Percentiles rank a stretch among this genome's conserved stretches.
Conservation (phyloP, 1,139 yeast genomes). For the Arxiozyma slooffiae region DNA sequence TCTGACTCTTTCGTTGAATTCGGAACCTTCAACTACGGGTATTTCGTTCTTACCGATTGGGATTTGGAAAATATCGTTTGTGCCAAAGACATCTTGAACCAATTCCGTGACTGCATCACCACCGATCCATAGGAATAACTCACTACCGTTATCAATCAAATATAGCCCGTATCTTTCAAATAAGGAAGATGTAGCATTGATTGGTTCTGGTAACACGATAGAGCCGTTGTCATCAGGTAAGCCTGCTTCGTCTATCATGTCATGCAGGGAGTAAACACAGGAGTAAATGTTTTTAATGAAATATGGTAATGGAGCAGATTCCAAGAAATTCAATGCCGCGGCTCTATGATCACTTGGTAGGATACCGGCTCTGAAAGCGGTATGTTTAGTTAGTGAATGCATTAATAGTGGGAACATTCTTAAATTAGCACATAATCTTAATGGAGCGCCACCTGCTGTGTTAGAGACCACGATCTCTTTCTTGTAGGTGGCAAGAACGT, state of each 20-base stretch:
- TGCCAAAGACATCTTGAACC: slow-evolving; percentile 81
- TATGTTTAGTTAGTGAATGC: slow-evolving; percentile 74
- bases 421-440: slow-evolving; percentile 31
- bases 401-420: slow-evolving; percentile 85
- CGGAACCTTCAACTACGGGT: slow-evolving; percentile 69
- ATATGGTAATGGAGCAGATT: slow-evolving; percentile 72
- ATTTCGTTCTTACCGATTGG: slow-evolving; percentile 81
- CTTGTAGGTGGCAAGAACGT: slow-evolving; percentile 71
- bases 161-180: slow-evolving; percentile 87
- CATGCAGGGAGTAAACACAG: slow-evolving; percentile 78
- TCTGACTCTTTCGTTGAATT: slow-evolving; percentile 74
- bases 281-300: slow-evolving; percentile 82
- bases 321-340: slow-evolving; percentile 74
- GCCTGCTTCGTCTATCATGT: slow-evolving; percentile 89
- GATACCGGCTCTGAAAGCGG: slow-evolving; percentile 74
- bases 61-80: slow-evolving; percentile 54
- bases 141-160: slow-evolving; percentile 82
- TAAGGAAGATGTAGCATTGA: slow-evolving; percentile 67
- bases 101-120: slow-evolving; percentile 93
- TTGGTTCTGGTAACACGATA: slow-evolving; percentile 74
- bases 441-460: slow-evolving; percentile 64
- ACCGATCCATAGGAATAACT: slow-evolving; percentile 86
- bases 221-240: slow-evolving; percentile 62
- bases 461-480: slow-evolving; percentile 78
- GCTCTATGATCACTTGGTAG: slow-evolving; percentile 93